These are phyloP conservation scores for Clonostachys byssicola DNA, from an alignment of 2,329 filamentous ascomycete species.

Conservation along the genomic window DNA sequence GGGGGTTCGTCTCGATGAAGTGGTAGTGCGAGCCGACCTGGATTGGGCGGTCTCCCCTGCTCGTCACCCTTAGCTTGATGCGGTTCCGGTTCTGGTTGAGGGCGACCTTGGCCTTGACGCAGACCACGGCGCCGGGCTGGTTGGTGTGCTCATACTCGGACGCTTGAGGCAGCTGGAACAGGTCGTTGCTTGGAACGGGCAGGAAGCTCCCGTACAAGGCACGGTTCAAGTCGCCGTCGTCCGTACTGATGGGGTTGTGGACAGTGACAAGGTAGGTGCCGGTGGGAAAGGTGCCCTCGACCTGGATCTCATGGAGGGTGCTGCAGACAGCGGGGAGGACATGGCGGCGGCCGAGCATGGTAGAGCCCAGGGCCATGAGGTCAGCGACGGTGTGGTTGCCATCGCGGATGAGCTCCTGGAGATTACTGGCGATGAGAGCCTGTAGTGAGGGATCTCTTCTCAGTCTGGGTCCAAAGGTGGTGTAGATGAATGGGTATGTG, in stretches of 20 bases:
- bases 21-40: slow-evolving; percentile 96
- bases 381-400: slow-evolving; percentile 87
- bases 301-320: slow-evolving; percentile 80
- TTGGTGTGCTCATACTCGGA: slow-evolving; percentile 63
- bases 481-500: background rate
- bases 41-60: slow-evolving; percentile 83
- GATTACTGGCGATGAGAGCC: slow-evolving; percentile 80
- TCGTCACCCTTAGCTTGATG: slow-evolving; percentile 73
- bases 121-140: slow-evolving; percentile 76
- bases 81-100: slow-evolving; percentile 74
- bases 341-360: slow-evolving; percentile 90
- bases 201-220: slow-evolving; percentile 91
- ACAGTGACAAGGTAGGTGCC: slow-evolving; percentile 95
- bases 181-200: slow-evolving; percentile 64
- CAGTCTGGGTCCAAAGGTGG: background rate
- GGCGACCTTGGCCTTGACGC: slow-evolving; percentile 61
- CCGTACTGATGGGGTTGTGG: slow-evolving; percentile 79
- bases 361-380: slow-evolving; percentile 87
- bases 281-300: slow-evolving; percentile 88
- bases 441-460: slow-evolving; percentile 19
- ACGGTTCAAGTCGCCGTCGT: slow-evolving; percentile 81
- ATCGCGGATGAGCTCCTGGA: slow-evolving; percentile 97
- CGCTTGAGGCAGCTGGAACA: slow-evolving; percentile 63
- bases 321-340: slow-evolving; percentile 78
- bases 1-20: slow-evolving; percentile 91